Conservation (phyloP, 2,329 filamentous ascomycete genomes). For the Sarocladium strictum region DNA sequence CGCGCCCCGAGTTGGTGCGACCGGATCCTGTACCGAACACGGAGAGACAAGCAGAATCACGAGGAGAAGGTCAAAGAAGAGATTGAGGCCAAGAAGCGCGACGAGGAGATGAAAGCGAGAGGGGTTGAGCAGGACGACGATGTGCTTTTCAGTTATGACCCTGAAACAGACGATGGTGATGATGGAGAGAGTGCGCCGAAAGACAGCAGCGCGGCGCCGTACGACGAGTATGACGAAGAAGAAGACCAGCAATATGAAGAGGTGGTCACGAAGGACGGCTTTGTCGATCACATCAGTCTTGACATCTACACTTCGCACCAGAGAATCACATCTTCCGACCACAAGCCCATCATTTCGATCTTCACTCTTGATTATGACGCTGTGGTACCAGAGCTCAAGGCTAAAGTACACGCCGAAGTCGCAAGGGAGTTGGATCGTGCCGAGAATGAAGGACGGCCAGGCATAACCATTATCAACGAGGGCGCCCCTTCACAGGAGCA, state of each 20-base stretch:
- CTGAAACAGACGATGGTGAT: constrained; percentile 52
- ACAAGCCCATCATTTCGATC: constrained; percentile 82
- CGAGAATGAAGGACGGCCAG: constrained; percentile 84
- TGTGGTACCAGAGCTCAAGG: constrained; percentile 78
- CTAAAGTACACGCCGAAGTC: constrained; percentile 78
- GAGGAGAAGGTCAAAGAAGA: constrained; percentile 59
- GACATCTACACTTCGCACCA: constrained; percentile 83
- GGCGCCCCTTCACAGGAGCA: constrained; percentile 36
- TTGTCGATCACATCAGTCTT: constrained; percentile 46
- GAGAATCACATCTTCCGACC: constrained; percentile 83
- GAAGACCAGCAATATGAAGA: constrained; percentile 32
- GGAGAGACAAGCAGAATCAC: constrained; percentile 61
- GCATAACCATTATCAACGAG: constrained; percentile 78
- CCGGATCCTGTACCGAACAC: constrained; percentile 80
- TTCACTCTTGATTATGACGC: constrained; percentile 84
- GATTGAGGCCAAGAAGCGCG: constrained; percentile 61
- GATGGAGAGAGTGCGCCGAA: background rate
- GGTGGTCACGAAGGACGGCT: constrained; percentile 52
- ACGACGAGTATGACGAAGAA: constrained; percentile 11
- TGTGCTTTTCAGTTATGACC: constrained; percentile 77
- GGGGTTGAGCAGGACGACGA: constrained; percentile 77
- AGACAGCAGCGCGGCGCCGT: background rate
- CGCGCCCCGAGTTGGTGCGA: constrained; percentile 96
- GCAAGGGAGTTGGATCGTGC: constrained; percentile 81
- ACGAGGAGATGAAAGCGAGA: constrained; percentile 78